A percentile compares a stretch with the other conserved stretches of the same genome.
These are phyloP conservation scores for Ophiostoma quercus DNA, from an alignment of 2,329 filamentous ascomycete species.

Conservation along the genomic window DNA sequence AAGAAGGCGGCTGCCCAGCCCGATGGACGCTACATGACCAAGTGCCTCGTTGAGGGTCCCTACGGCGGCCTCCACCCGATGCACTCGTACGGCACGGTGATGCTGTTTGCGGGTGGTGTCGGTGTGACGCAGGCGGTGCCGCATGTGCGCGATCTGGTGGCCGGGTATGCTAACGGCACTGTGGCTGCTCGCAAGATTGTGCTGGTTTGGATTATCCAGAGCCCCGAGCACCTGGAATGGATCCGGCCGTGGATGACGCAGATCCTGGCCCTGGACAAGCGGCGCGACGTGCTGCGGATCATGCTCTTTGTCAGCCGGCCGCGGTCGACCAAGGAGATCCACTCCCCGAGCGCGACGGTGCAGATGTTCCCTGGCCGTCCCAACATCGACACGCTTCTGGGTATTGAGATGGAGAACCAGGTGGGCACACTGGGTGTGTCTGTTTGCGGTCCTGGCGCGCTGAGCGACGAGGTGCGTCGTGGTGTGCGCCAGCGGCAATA, in stretches of 20 bases:
- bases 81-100: slow-evolving; percentile 69
- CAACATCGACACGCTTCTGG: slow-evolving; percentile 66
- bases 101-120: slow-evolving; percentile 75
- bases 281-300: slow-evolving; percentile 68
- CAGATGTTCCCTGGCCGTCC: slow-evolving; percentile 80
- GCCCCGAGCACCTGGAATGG: slow-evolving; percentile 76
- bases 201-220: slow-evolving; percentile 74
- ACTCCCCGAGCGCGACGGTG: slow-evolving; percentile 69
- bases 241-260: slow-evolving; percentile 79
- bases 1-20: slow-evolving; percentile 58
- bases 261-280: slow-evolving; percentile 68
- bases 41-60: slow-evolving; percentile 67
- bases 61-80: slow-evolving; percentile 69
- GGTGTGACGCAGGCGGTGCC: slow-evolving; percentile 76
- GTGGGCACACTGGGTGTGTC: slow-evolving; percentile 68
- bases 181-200: slow-evolving; percentile 66
- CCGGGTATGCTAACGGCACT: slow-evolving; percentile 62
- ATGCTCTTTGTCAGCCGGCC: slow-evolving; percentile 73
- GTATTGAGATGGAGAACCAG: slow-evolving; percentile 68
- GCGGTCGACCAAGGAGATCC: slow-evolving; percentile 72
- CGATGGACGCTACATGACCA: slow-evolving; percentile 57
- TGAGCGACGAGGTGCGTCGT: slow-evolving; percentile 69
- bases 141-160: slow-evolving; percentile 66
- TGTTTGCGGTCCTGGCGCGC: slow-evolving; percentile 67
- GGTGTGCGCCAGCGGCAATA: slow-evolving; percentile 62